Percentiles rank a stretch among this genome's conserved stretches.
These are phyloP conservation scores for Candida palmyrensis DNA, from an alignment of 805 yeast species.

Conservation along the genomic window DNA sequence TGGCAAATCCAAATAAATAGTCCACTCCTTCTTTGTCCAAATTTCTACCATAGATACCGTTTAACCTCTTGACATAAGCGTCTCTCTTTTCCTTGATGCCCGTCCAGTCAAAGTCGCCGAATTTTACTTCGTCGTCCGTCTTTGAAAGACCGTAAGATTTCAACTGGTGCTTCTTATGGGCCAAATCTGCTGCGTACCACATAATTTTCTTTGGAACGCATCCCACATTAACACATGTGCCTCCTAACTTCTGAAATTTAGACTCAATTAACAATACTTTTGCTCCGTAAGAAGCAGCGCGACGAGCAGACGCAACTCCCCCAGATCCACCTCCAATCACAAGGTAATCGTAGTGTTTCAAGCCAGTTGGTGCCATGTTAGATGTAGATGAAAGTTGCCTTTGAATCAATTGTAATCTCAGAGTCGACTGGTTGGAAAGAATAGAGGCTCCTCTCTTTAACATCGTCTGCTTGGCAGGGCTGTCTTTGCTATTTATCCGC, in stretches of 20 bases:
- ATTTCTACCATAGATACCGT: slow-evolving; percentile 90
- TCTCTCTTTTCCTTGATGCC: slow-evolving; percentile 83
- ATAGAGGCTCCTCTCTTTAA: not conserved
- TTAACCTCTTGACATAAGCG: slow-evolving; percentile 80
- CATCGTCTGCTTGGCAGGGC: slow-evolving; percentile 3
- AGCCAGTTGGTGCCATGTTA: slow-evolving; percentile 52
- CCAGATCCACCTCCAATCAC: slow-evolving; percentile 99
- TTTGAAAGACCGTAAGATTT: slow-evolving; percentile 76
- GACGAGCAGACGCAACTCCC: slow-evolving; percentile 97
- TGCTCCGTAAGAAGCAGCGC: slow-evolving; percentile 93
- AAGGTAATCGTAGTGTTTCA: slow-evolving; percentile 73
- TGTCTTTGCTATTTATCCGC: too few relatives aligned
- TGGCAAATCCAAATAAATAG: slow-evolving; percentile 79
- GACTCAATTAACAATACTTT: slow-evolving; percentile 80
- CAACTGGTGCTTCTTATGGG: slow-evolving; percentile 69
- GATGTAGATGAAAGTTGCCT: slow-evolving; percentile 21
- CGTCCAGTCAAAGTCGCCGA: slow-evolving; percentile 71
- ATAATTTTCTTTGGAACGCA: slow-evolving; percentile 98
- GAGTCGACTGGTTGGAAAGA: slow-evolving; percentile 11
- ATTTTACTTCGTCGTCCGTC: slow-evolving; percentile 43
- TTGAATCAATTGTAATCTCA: slow-evolving; percentile 19
- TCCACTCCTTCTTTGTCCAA: slow-evolving; percentile 87
- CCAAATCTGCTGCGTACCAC: slow-evolving; percentile 97
- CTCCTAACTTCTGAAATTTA: slow-evolving; percentile 68
- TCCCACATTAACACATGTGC: slow-evolving; percentile 98